Percentiles rank a stretch among this genome's conserved stretches.
phyloP scores from a whole-genome alignment of 2,329 filamentous ascomycete genomes.

The Chrysoporthe deuterocubensis region DNA sequence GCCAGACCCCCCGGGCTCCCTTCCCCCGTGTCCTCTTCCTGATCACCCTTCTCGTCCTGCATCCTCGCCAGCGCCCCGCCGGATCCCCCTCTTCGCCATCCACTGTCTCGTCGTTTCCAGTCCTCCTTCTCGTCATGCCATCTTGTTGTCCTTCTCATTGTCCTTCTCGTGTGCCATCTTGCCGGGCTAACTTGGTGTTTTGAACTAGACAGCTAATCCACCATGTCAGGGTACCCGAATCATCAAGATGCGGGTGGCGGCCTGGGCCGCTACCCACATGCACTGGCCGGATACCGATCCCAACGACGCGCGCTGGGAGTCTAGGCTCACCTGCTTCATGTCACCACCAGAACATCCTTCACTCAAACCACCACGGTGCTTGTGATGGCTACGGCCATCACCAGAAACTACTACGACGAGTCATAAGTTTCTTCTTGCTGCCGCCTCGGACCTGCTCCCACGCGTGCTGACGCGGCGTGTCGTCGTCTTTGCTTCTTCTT shows the following conservation, averaged over 20 bases:
- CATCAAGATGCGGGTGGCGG: slow-evolving; percentile 49
- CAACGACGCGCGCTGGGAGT: slow-evolving; percentile 42
- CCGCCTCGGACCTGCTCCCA: not conserved
- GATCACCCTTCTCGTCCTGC: no score
- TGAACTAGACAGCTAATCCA: slow-evolving; percentile 38
- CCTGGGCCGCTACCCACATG: slow-evolving; percentile 58
- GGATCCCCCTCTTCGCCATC: no score
- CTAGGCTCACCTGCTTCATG: slow-evolving; percentile 44
- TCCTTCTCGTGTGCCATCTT: no score
- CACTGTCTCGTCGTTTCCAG: no score
- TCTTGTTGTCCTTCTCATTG: no score
- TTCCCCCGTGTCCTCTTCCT: no score
- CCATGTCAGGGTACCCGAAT: slow-evolving; percentile 73
- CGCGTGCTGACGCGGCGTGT: slow-evolving; percentile 31
- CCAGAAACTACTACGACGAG: slow-evolving; percentile 86
- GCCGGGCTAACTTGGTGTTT: not conserved
- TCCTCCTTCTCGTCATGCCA: no score
- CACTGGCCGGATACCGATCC: slow-evolving; percentile 49
- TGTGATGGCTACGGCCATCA: slow-evolving; percentile 80
- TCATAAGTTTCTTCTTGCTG: slow-evolving; percentile 61
- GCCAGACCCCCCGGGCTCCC: no score
- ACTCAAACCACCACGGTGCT: slow-evolving; percentile 16
- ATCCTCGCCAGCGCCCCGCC: no score
- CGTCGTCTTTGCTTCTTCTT: slow-evolving; percentile 9
- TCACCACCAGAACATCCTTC: slow-evolving; percentile 47